Conservation (phyloP, 2,329 filamentous ascomycete species). For the Leptographium lundbergii region DNA sequence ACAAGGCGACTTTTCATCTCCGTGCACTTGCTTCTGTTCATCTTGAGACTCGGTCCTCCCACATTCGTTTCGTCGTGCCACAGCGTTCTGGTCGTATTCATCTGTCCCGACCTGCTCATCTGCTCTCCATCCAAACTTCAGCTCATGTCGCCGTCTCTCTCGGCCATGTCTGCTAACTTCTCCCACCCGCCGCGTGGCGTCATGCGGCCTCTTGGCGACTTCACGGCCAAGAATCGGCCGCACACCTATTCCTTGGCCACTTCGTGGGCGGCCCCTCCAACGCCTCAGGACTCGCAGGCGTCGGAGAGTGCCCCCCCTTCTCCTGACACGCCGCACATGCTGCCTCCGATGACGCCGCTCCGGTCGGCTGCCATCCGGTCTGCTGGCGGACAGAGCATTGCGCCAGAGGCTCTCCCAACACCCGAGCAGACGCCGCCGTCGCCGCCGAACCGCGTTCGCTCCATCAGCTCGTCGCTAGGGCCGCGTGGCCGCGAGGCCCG, state of each 20-base stretch:
- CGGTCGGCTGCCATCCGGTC: background rate
- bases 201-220: background rate
- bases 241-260: background rate
- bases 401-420: background rate
- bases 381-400: background rate
- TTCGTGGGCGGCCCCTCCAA: conserved; percentile 1
- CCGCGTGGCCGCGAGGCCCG: conserved; percentile 3
- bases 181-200: background rate
- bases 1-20: background rate
- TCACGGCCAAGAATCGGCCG: background rate
- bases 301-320: conserved; percentile 2
- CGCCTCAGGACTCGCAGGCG: conserved; percentile 6
- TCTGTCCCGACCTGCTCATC: background rate
- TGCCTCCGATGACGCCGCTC: background rate
- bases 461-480: background rate
- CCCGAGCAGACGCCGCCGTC: background rate
- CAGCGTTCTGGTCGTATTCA: too few relatives aligned
- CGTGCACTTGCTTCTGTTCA: background rate
- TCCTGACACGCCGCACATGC: background rate
- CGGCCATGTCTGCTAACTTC: background rate
- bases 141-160: background rate
- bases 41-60: too few relatives aligned
- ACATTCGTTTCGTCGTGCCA: too few relatives aligned
- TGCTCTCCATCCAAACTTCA: background rate
- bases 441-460: background rate